Base-by-base conservation (phyloP, 768 basidiomycete species). In the Phlegmacium glaucopus region DNA sequence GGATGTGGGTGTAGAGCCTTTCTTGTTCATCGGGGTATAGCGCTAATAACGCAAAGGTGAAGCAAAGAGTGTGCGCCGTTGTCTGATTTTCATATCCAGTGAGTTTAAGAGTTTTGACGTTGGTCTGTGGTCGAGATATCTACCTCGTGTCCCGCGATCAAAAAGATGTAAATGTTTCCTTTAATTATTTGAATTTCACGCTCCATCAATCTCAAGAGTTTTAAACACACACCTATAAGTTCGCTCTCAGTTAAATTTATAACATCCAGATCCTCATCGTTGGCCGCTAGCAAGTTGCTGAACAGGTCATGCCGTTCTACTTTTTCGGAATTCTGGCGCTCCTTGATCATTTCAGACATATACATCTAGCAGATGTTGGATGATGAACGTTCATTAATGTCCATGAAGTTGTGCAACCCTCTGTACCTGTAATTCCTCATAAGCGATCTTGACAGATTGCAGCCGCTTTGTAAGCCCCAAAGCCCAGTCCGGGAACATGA, bases 111-210 rank as follows among this genome's bases (percentile, higher is more conserved):
- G n/a, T n/a, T n/a, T n/a, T n/a, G n/a, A n/a, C n/a, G n/a, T n/a
- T n/a, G n/a, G n/a, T n/a, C n/a, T n/a, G n/a, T n/a, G n/a, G n/a
- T n/a, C 22, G 38, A 42, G 48, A 53, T 9, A 13, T 26, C 7
- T 29, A 77, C 76, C 68, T 80, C 80, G 49, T 80, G 77, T 12
- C 82, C 80, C 28, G 82, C 82, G 10, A 82, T 54, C n/a, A 82
- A 56, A 42, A 72, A 74, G 13, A 75, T 69, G 32, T 67, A 75
- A 26, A 71, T 65, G 47, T 75, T 73, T 9, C 71, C 72, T 65
- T 30, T 25, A 7, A 40, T n/a, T n/a, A n/a, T n/a, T n/a, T n/a
- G n/a, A 46, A 9, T 6, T 11, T n/a, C 7, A 15, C 27, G 39
- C 2, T 13, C 32, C 16, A 10, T 25, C 13, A 5, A 6, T 10